Evolutionary conservation across 1,139 yeast species (phyloP).

Genomic region (Meyerozyma athensensis): DNA sequence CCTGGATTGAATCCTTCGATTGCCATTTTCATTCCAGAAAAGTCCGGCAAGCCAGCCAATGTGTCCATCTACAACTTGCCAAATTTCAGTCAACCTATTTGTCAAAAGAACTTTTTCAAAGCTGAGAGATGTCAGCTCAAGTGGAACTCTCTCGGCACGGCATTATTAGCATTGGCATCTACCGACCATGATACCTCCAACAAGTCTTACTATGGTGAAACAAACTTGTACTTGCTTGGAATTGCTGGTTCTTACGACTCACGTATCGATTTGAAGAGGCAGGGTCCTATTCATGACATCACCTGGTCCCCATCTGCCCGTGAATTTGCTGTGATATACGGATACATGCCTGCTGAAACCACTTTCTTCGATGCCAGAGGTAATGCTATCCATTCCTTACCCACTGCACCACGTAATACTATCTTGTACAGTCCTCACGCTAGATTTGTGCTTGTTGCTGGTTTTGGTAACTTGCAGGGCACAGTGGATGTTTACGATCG

Average conservation of each 20-base stretch:
- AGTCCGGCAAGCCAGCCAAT: slow-evolving; percentile 79
- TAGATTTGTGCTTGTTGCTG: slow-evolving; percentile 85
- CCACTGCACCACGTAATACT: slow-evolving; percentile 87
- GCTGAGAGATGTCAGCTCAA: slow-evolving; percentile 89
- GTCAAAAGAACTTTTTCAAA: slow-evolving; percentile 86
- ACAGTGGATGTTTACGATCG: slow-evolving; percentile 94
- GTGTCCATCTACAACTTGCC: slow-evolving; percentile 80
- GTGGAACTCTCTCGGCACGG: slow-evolving; percentile 95
- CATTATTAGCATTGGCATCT: slow-evolving; percentile 86
- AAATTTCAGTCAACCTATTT: slow-evolving; percentile 71
- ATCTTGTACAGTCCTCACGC: slow-evolving; percentile 93
- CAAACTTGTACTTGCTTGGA: slow-evolving; percentile 84
- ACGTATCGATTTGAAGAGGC: slow-evolving; percentile 79
- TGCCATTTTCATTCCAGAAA: slow-evolving; percentile 87
- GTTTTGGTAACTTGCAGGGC: slow-evolving; percentile 97
- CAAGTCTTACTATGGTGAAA: slow-evolving; percentile 95
- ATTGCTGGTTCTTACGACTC: slow-evolving; percentile 91
- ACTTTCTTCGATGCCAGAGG: slow-evolving; percentile 95
- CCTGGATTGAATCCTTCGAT: slow-evolving; percentile 92
- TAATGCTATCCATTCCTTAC: slow-evolving; percentile 75
- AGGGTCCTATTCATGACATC: slow-evolving; percentile 96
- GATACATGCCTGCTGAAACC: slow-evolving; percentile 96
- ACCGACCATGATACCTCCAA: slow-evolving; percentile 95
- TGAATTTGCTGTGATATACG: slow-evolving; percentile 96
- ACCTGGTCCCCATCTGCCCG: slow-evolving; percentile 97